These are phyloP conservation scores for Aspergillus cristatus DNA, from an alignment of 495 filamentous ascomycete genomes.

Conservation along the genomic window DNA sequence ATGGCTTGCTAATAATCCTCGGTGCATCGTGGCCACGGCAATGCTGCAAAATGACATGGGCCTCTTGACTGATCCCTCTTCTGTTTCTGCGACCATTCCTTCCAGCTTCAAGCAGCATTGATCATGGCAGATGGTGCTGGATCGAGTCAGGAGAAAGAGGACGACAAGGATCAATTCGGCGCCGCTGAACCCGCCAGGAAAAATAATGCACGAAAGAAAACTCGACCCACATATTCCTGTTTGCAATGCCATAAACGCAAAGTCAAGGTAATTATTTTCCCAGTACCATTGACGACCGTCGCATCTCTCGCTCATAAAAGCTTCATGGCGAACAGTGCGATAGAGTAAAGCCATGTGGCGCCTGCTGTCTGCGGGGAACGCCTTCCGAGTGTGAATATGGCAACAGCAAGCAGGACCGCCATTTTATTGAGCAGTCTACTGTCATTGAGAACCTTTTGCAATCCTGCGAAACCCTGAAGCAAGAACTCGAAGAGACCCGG, in stretches of 20 bases:
- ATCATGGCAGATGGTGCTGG: too few species aligned
- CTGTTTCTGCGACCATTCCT: too few species aligned
- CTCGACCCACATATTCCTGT: conserved; percentile 21
- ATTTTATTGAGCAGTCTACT: conserved; percentile 17
- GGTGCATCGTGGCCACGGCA: too few species aligned
- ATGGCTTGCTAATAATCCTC: too few species aligned
- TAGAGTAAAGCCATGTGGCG: conserved; percentile 20
- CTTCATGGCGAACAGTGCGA: conserved; percentile 12
- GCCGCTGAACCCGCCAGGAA: background rate
- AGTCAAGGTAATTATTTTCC: conserved; percentile 18
- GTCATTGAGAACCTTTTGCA: conserved; percentile 16
- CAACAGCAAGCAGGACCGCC: conserved; percentile 18
- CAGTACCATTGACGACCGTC: too few species aligned
- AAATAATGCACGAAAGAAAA: conserved; percentile 13
- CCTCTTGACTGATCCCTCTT: background rate
- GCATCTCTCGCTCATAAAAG: conserved; percentile 1
- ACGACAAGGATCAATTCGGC: conserved; percentile 2
- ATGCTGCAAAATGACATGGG: background rate
- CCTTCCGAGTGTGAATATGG: conserved; percentile 23
- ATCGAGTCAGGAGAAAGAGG: too few species aligned
- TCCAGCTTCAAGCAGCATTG: too few species aligned
- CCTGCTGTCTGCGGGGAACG: conserved; percentile 19
- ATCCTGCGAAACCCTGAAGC: conserved; percentile 11
- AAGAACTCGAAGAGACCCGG: conserved; percentile 13
- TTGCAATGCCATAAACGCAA: conserved; percentile 23